These are phyloP conservation scores for Starmera stellimalicola DNA, from an alignment of 1,139 yeast species.

Conservation along the genomic window DNA sequence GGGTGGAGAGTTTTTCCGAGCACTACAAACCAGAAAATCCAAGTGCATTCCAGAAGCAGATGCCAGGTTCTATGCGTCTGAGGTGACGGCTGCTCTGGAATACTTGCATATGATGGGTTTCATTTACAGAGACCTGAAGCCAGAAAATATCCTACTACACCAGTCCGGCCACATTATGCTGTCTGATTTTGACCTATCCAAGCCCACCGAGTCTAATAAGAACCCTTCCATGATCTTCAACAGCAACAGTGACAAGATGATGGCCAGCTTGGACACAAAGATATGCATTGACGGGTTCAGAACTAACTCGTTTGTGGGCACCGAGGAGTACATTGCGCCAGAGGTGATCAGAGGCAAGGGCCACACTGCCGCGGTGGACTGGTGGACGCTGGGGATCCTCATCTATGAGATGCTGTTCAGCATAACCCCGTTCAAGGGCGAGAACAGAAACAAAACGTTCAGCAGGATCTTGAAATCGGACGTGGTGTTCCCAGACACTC, in stretches of 20 bases:
- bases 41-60: slow-evolving; percentile 82
- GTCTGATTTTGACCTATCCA: slow-evolving; percentile 91
- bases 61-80: slow-evolving; percentile 93
- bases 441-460: slow-evolving; percentile 79
- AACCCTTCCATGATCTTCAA: slow-evolving; percentile 32
- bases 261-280: slow-evolving; percentile 61
- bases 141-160: slow-evolving; percentile 87
- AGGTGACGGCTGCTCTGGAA: slow-evolving; percentile 94
- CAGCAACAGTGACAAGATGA: slow-evolving; percentile 16
- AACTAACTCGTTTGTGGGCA: slow-evolving; percentile 95
- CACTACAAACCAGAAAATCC: slow-evolving; percentile 82
- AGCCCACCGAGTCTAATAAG: slow-evolving; percentile 68
- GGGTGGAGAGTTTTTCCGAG: slow-evolving; percentile 99
- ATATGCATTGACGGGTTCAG: slow-evolving; percentile 93
- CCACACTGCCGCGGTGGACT: slow-evolving; percentile 94
- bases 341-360: slow-evolving; percentile 96
- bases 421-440: slow-evolving; percentile 92
- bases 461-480: slow-evolving; percentile 80
- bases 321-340: slow-evolving; percentile 97
- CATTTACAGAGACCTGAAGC: slow-evolving; percentile 89
- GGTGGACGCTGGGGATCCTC: slow-evolving; percentile 97
- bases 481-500: slow-evolving; percentile 57
- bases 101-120: slow-evolving; percentile 94
- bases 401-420: slow-evolving; percentile 92
- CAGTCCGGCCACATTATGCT: slow-evolving; percentile 98